Conservation (phyloP, 257 asterid species). For the Orobanche coerulescens region DNA sequence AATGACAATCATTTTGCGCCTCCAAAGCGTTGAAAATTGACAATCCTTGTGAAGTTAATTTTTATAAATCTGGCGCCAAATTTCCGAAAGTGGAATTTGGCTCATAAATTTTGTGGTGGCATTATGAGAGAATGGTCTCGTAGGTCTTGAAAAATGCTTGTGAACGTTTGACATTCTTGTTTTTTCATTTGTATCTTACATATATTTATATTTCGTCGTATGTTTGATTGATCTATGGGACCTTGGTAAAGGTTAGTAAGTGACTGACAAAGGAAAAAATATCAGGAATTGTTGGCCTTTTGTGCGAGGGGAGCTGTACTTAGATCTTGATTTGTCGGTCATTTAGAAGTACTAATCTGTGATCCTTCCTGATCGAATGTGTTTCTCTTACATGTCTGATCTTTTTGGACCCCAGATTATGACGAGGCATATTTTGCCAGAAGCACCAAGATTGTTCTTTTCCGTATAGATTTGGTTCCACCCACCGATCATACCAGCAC, state of each 20-base stretch:
- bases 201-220: neutral
- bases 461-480: too few species aligned
- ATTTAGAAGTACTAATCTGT: too few species aligned
- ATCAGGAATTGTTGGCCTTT: too few species aligned
- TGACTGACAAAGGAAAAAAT: too few species aligned
- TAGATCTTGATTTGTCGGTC: too few species aligned
- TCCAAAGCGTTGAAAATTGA: conserved; percentile 39
- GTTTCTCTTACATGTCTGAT: too few species aligned
- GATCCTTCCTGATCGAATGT: too few species aligned
- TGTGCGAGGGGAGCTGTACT: too few species aligned
- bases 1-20: conserved; percentile 81
- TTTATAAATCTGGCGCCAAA: neutral
- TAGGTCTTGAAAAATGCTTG: neutral
- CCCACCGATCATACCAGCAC: too few species aligned
- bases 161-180: neutral
- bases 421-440: too few species aligned
- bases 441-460: too few species aligned
- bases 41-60: neutral
- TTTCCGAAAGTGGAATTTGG: neutral
- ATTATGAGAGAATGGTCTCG: neutral
- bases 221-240: neutral
- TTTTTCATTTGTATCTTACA: neutral
- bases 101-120: conserved; percentile 20
- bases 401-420: too few species aligned
- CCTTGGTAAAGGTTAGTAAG: neutral